These are phyloP conservation scores for Apiotrichum akiyoshidainum DNA, from an alignment of 1,284 basidiomycete species.

Conservation along the genomic window DNA sequence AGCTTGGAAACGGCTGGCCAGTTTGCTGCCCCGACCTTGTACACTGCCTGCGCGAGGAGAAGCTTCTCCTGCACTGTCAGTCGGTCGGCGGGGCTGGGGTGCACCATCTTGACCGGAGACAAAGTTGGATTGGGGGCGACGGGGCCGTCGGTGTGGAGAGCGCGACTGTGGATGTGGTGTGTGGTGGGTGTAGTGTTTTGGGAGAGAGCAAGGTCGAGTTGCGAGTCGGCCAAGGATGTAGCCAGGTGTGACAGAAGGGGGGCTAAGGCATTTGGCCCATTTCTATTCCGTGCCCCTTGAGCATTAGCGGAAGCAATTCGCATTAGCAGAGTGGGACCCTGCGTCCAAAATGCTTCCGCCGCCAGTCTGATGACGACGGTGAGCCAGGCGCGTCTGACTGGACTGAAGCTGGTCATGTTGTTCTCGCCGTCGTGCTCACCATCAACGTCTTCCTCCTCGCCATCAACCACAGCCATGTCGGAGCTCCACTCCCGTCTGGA, in stretches of 20 bases:
- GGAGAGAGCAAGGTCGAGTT: too few species aligned
- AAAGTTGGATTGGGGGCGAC: background rate
- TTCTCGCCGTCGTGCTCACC: background rate
- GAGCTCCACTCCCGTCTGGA: slow-evolving; percentile 56
- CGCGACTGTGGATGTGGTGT: background rate
- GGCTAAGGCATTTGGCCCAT: too few species aligned
- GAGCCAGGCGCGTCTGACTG: too few species aligned
- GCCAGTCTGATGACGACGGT: background rate
- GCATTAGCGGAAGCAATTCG: too few species aligned
- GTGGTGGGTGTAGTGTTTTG: too few species aligned
- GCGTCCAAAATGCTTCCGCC: background rate
- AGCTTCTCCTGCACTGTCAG: slow-evolving; percentile 55
- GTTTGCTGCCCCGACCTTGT: slow-evolving; percentile 71
- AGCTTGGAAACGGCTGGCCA: slow-evolving; percentile 68
- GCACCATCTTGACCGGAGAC: slow-evolving; percentile 10
- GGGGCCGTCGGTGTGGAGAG: background rate
- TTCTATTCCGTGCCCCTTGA: too few species aligned
- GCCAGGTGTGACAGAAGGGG: too few species aligned
- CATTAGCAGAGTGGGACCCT: too few species aligned
- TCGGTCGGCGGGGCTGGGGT: slow-evolving; percentile 19
- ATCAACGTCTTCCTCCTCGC: background rate
- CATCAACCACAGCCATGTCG: slow-evolving; percentile 22
- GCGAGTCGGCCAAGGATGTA: too few species aligned
- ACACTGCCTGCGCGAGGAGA: slow-evolving; percentile 76
- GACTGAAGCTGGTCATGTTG: background rate